Evolutionary conservation across 2,329 filamentous ascomycete species (phyloP).

Genomic region (Diaporthe sp.): DNA sequence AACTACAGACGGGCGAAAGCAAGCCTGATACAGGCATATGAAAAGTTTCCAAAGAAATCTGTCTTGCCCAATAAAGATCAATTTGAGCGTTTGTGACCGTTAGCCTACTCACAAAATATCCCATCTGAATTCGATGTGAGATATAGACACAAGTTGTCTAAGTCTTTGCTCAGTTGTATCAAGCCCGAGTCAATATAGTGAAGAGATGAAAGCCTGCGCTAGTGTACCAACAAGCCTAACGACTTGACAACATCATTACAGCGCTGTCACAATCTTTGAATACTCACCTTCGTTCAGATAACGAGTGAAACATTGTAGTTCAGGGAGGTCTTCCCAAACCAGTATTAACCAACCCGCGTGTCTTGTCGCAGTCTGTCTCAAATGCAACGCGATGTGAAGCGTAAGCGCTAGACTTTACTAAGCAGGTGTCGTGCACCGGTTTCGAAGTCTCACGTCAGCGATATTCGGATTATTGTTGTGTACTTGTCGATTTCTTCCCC

Average conservation of each 20-base stretch:
- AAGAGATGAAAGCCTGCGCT: not conserved
- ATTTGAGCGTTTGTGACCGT: no score
- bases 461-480: not conserved
- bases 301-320: not conserved
- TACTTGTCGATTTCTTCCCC: not conserved
- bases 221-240: not conserved
- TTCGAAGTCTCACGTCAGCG: not conserved
- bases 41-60: no score
- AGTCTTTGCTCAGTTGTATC: no score
- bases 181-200: no score
- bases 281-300: no score
- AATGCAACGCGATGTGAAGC: not conserved
- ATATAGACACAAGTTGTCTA: no score
- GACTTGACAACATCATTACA: not conserved
- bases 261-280: not conserved
- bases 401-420: not conserved
- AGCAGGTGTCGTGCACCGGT: not conserved
- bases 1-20: no score
- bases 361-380: not conserved
- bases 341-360: not conserved
- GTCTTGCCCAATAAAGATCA: no score
- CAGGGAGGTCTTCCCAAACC: not conserved
- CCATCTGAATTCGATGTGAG: no score
- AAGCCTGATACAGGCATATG: no score
- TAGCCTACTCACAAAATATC: no score